phyloP scores from a whole-genome alignment of 2,329 filamentous ascomycete species.

The Apiospora marii region DNA sequence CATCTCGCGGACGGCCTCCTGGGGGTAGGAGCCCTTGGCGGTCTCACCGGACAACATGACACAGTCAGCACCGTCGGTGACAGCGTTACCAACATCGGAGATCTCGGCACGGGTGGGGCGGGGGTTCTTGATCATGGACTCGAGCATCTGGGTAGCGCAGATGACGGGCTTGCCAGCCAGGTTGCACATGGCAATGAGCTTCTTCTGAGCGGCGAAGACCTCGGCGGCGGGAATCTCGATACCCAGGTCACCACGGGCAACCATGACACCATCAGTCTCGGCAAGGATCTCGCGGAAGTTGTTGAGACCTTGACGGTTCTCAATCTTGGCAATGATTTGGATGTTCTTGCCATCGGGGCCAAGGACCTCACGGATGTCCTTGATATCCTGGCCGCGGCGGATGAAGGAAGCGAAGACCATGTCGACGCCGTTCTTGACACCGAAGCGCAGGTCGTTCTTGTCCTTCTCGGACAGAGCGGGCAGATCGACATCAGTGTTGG shows the following conservation, averaged over 20 bases:
- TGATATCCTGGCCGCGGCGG: conserved; percentile 90
- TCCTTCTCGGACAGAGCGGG: conserved; percentile 98
- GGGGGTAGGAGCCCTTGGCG: conserved; percentile 95
- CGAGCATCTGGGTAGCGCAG: conserved; percentile 99
- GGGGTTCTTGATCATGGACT: conserved; percentile 99
- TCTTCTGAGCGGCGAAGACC: conserved; percentile 99
- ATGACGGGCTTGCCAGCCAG: conserved; percentile 98
- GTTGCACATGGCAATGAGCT: conserved; percentile 99
- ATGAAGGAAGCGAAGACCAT: conserved; percentile 99
- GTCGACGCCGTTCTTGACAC: conserved; percentile 98
- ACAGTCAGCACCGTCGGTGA: conserved; percentile 97
- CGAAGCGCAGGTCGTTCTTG: conserved; percentile 90
- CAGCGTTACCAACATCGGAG: conserved; percentile 96
- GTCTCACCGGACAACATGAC: conserved; percentile 99
- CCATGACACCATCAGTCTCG: conserved; percentile 99
- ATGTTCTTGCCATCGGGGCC: conserved; percentile 94
- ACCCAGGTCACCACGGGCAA: conserved; percentile 96
- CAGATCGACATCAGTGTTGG: conserved; percentile 98
- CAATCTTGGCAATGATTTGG: conserved; percentile 99
- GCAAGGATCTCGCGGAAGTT: conserved; percentile 98
- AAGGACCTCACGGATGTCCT: conserved; percentile 88
- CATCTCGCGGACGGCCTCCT: conserved; percentile 96
- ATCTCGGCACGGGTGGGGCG: conserved; percentile 98
- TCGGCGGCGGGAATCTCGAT: conserved; percentile 99
- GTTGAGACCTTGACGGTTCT: conserved; percentile 99